Percentiles rank a stretch among this genome's conserved stretches.
Conservation (phyloP, 441 rosid species). For the Rhodomyrtus psidioides region DNA sequence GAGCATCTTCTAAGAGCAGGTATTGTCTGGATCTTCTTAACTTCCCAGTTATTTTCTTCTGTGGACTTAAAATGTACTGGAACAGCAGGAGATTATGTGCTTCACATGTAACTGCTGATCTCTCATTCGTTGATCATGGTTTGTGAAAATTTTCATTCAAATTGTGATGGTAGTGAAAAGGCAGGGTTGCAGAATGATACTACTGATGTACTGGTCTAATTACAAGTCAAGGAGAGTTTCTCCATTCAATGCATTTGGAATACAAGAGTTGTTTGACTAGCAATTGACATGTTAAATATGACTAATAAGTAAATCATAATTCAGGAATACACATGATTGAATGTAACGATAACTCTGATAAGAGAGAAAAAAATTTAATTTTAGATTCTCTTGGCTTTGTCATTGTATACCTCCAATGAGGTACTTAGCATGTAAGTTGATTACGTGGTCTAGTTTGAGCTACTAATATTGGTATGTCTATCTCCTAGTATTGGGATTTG, state of each 20-base stretch:
- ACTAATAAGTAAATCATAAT: background rate
- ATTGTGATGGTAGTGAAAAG: background rate
- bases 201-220: background rate
- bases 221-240: background rate
- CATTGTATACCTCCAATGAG: background rate
- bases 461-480: background rate
- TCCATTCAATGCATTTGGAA: background rate
- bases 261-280: background rate
- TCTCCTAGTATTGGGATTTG: background rate
- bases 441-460: background rate
- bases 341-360: background rate
- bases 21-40: slow-evolving; percentile 13
- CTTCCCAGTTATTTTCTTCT: background rate
- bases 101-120: background rate
- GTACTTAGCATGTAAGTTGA: background rate
- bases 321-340: background rate
- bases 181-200: background rate
- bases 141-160: background rate
- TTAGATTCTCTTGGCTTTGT: background rate
- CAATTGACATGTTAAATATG: background rate
- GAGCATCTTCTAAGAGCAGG: slow-evolving; percentile 34
- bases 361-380: background rate
- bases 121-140: background rate
- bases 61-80: background rate
- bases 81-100: background rate